A percentile compares a stretch with the other conserved stretches of the same genome.
Conservation (phyloP, 1,284 basidiomycete species). For the Wolfiporia cocos region DNA sequence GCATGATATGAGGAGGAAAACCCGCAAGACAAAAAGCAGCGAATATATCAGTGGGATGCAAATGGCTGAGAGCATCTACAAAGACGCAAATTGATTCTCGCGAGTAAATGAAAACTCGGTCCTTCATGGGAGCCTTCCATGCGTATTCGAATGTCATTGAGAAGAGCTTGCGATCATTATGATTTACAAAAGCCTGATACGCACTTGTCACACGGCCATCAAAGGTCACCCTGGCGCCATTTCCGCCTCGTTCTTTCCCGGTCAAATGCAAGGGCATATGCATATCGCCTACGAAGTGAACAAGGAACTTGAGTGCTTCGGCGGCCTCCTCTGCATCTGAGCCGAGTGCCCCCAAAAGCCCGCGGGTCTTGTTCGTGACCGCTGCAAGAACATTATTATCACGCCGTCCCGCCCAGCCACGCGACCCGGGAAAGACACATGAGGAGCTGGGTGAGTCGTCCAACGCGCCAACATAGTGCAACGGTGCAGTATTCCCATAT, state of each 20-base stretch:
- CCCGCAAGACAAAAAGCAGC: too few relatives aligned
- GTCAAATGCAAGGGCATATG: constrained; percentile 90
- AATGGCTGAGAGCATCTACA: too few relatives aligned
- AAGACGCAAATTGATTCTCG: too few relatives aligned
- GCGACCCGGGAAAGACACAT: constrained; percentile 73
- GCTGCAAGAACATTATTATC: constrained; percentile 71
- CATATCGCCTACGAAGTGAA: constrained; percentile 89
- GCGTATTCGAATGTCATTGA: too few relatives aligned
- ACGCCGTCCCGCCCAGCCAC: constrained; percentile 70
- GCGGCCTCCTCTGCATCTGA: constrained; percentile 30
- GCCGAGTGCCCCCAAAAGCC: constrained; percentile 49
- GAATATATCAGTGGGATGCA: too few relatives aligned
- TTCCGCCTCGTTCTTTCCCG: constrained; percentile 82
- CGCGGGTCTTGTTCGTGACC: constrained; percentile 66
- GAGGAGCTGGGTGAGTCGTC: constrained; percentile 73
- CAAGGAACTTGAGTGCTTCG: constrained; percentile 82
- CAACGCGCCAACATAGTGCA: constrained; percentile 73
- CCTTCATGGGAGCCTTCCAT: too few relatives aligned
- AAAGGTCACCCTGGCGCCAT: constrained; percentile 67
- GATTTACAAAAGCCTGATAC: too few relatives aligned
- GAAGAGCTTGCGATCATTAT: too few relatives aligned
- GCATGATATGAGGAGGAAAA: too few relatives aligned
- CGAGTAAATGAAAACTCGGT: too few relatives aligned
- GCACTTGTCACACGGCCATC: constrained; percentile 63
- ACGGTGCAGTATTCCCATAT: constrained; percentile 57